These are phyloP conservation scores for Chlorella ohadii DNA, from an alignment of 139 green algal species.

Conservation along the genomic window DNA sequence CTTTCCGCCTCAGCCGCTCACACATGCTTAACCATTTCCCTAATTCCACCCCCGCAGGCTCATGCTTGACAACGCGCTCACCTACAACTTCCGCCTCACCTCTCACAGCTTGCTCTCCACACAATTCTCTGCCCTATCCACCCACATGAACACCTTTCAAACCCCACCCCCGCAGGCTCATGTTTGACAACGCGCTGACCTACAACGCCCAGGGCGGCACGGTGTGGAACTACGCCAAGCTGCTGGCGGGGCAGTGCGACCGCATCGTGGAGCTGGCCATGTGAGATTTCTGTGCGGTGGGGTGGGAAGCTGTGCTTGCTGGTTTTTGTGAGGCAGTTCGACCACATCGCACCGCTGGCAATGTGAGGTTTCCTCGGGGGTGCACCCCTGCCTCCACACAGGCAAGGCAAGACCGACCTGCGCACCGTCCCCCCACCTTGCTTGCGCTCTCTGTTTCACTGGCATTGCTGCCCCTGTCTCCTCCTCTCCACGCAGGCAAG, in stretches of 20 bases:
- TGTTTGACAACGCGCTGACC: slow-evolving; percentile 71
- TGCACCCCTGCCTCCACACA: no score
- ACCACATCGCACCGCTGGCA: no score
- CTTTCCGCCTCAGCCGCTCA: neutral
- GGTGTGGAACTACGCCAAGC: slow-evolving; percentile 37
- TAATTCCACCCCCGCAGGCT: slow-evolving; percentile 13
- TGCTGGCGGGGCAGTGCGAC: slow-evolving; percentile 15
- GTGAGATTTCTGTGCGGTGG: neutral
- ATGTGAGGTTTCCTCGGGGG: no score
- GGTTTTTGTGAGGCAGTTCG: neutral
- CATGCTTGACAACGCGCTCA: slow-evolving; percentile 75
- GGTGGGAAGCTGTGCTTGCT: neutral
- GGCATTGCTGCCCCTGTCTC: neutral
- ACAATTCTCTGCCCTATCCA: no score
- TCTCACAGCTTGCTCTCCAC: neutral
- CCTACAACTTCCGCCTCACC: slow-evolving; percentile 58
- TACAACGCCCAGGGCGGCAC: slow-evolving; percentile 57
- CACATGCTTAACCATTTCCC: no score
- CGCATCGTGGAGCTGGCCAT: slow-evolving; percentile 34
- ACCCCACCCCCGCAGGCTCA: slow-evolving; percentile 35
- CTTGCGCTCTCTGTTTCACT: no score
- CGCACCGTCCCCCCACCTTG: no score
- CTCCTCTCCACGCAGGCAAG: slow-evolving; percentile 27
- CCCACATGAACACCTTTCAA: no score
- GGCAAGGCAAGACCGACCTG: no score